Conservation (phyloP, 257 asterid genomes). For the Salvia splendens region DNA sequence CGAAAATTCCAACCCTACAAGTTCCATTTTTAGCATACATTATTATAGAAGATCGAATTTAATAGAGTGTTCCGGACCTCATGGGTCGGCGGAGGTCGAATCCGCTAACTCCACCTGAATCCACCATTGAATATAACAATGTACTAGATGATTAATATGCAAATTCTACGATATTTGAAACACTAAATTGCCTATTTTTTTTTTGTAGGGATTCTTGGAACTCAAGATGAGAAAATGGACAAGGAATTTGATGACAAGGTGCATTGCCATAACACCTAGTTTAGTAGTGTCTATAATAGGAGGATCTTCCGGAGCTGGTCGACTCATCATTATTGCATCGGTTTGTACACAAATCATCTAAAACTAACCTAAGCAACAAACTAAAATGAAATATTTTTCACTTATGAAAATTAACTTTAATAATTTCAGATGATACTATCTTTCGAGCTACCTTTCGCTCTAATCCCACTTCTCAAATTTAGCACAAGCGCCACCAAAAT, state of each 20-base stretch:
- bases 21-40: too few relatives aligned
- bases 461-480: slow-evolving; percentile 76
- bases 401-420: not conserved
- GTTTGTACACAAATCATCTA: slow-evolving; percentile 38
- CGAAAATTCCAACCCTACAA: too few relatives aligned
- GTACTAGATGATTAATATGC: too few relatives aligned
- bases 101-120: too few relatives aligned
- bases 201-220: slow-evolving; percentile 73
- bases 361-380: not conserved
- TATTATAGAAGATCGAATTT: too few relatives aligned
- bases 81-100: too few relatives aligned
- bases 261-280: slow-evolving; percentile 87
- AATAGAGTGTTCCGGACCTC: too few relatives aligned
- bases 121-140: too few relatives aligned
- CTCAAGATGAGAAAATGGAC: slow-evolving; percentile 76
- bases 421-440: slow-evolving; percentile 79
- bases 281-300: slow-evolving; percentile 77
- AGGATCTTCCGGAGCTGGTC: slow-evolving; percentile 85
- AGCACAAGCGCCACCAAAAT: slow-evolving; percentile 72
- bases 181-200: not conserved
- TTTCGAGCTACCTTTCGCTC: slow-evolving; percentile 86
- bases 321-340: slow-evolving; percentile 87
- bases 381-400: not conserved
- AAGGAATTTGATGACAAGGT: slow-evolving; percentile 74
- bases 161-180: too few relatives aligned